A percentile compares a stretch with the other conserved stretches of the same genome.
These are phyloP conservation scores for Parathielavia appendiculata DNA, from an alignment of 495 filamentous ascomycete genomes.

Conservation along the genomic window DNA sequence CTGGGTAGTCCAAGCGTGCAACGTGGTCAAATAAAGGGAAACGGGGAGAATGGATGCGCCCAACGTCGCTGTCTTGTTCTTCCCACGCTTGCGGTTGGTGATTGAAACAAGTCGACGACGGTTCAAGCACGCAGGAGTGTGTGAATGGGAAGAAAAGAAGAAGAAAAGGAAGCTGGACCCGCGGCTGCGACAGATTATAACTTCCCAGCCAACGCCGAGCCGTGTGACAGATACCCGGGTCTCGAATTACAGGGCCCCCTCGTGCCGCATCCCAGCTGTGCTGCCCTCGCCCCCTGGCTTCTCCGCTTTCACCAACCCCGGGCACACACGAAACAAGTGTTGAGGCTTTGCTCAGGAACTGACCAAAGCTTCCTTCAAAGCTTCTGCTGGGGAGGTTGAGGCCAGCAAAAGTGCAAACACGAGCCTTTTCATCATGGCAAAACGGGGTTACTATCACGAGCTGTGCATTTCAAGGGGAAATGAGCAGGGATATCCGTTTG, in stretches of 20 bases:
- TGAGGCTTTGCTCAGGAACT: too few relatives aligned
- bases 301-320: too few relatives aligned
- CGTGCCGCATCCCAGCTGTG: constrained; percentile 1
- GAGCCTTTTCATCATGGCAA: too few relatives aligned
- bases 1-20: too few relatives aligned
- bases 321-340: too few relatives aligned
- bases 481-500: too few relatives aligned
- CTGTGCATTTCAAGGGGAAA: too few relatives aligned
- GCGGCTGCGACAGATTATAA: constrained; percentile 11
- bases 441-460: too few relatives aligned
- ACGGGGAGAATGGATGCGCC: background rate
- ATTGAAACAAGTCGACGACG: background rate
- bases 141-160: background rate
- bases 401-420: too few relatives aligned
- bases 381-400: too few relatives aligned
- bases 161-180: background rate
- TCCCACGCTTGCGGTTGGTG: background rate
- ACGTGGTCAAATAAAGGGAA: constrained; percentile 1
- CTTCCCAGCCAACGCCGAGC: background rate
- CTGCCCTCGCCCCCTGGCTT: background rate
- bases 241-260: constrained; percentile 12
- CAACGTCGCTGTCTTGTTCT: background rate
- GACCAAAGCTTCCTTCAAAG: too few relatives aligned
- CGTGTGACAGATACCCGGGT: constrained; percentile 11
- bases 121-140: background rate